phyloP scores from a whole-genome alignment of 352 stramenopile genomes.

The Phytopythium helicoides region DNA sequence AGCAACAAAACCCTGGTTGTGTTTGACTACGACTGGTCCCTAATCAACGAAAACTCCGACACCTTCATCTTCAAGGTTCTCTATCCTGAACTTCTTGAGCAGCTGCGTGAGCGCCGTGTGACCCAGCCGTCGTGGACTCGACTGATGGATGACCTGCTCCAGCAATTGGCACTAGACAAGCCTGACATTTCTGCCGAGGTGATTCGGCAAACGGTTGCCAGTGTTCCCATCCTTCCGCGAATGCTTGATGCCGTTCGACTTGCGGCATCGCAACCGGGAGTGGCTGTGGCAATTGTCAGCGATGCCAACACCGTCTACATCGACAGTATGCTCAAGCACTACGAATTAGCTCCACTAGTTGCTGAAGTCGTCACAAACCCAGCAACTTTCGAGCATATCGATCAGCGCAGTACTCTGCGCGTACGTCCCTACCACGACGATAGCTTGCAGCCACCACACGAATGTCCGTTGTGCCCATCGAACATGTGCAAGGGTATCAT shows the following conservation, averaged over 20 bases:
- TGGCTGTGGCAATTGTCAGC: constrained; percentile 67
- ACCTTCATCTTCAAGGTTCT: constrained; percentile 70
- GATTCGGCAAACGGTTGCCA: constrained; percentile 42
- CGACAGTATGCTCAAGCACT: constrained; percentile 57
- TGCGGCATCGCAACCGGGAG: constrained; percentile 29
- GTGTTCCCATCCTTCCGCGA: constrained; percentile 49
- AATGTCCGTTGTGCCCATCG: constrained; percentile 50
- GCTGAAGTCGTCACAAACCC: constrained; percentile 59
- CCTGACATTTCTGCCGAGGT: constrained; percentile 28
- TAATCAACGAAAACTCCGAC: constrained; percentile 85
- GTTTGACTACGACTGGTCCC: constrained; percentile 85
- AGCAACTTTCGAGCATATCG: constrained; percentile 31
- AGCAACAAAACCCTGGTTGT: constrained; percentile 46
- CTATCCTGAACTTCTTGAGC: constrained; percentile 50
- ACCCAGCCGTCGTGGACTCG: constrained; percentile 48
- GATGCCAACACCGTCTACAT: constrained; percentile 84
- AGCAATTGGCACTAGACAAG: constrained; percentile 33
- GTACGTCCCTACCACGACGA: constrained; percentile 57
- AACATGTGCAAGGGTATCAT: constrained; percentile 87
- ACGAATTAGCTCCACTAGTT: constrained; percentile 31
- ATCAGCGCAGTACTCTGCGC: constrained; percentile 22
- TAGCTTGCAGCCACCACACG: constrained; percentile 28
- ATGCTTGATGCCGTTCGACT: constrained; percentile 74
- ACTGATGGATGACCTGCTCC: constrained; percentile 68
- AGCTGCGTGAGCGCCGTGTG: constrained; percentile 22